Base-by-base conservation (phyloP, 2,329 filamentous ascomycete species). In the Albifimbria verrucaria region DNA sequence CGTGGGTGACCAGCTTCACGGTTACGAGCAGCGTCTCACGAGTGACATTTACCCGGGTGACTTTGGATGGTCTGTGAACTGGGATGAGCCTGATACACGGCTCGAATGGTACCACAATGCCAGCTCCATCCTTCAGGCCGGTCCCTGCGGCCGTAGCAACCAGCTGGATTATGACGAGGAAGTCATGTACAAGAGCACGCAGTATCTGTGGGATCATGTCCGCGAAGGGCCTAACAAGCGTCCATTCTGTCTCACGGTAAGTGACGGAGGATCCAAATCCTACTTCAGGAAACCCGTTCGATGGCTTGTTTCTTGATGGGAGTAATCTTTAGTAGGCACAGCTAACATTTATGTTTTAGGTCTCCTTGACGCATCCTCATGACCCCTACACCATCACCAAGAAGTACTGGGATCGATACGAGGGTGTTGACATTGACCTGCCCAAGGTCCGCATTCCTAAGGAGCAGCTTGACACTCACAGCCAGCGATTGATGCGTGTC, bases 61-160 rank as follows among this genome's bases (percentile, higher is more conserved):
- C 67, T 92, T 94, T 66, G 92, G 92, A 58, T 97, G 92, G 92
- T 87, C 88, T 12, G 92, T 96, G 58, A 92, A 96, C 74, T 97
- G 92, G 92, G 92, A 97, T 68, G 86, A 92, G 69, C 92, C 92
- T 11, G 87, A 92, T 28, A 86, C 85, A 41, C 83, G 92, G 45
- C 84, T 93, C 42, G 92, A 97, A 72, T 97, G 92, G 90, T 97
- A 94, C 69, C 92, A 97, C 78, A 96, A 97, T 69, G 92, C 92
- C 73, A 92, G 90, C 65, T 96, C 92, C 7, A 93, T 97, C 61
- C 77, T 93, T 65, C 91, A 97, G 70, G 92, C 92, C 1, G 92
- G 92, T 10, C 84, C 88, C 25, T 96, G 92, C 63, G 88, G 95
- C 41, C 84, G 92, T 59, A 96, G 90, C 73, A 97, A 97, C 74